Base-by-base conservation (phyloP, 1,139 yeast species). In the Sporopachydermia cereana region DNA sequence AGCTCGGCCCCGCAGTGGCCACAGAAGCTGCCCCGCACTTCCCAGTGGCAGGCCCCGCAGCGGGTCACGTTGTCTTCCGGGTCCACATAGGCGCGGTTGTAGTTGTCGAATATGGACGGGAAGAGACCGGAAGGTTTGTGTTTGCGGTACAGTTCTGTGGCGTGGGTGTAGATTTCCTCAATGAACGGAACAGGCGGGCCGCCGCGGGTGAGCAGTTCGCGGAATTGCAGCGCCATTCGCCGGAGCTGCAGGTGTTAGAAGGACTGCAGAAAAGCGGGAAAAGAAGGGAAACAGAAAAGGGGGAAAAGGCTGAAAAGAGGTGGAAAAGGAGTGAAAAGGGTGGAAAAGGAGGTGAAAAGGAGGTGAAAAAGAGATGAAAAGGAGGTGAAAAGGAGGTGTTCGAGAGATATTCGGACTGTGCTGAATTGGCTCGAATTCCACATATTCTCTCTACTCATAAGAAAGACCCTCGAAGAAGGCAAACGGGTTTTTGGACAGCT, bases 1-100 rank as follows among this genome's bases (percentile, higher is more conserved):
- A 34, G 22, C 9, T 34, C 22, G 9, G 39, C 39, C 12, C 76
- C 75, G 56, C 85, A 79, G 51, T 76, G 76, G 4, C 71, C 62
- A 53, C 85, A 79, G 34, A 59, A 62, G 3, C 67, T 61, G 0
- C 81, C 80, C 50, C 68, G 72, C 2, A 83, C 77, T 57, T 85
- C 95, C 94, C 94, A 84, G 54, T 79, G 85, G 58, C 95, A 85
- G 46, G 74, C 71, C 2, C 85, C 77, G 57, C 95, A 85, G 47
- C 95, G 64, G 0, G 83, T 77, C 4, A 85, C 88, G 1, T 89
- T 91, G 57, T 85, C 95, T 23, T 78, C 79, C 45, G 68, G 72
- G 50, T 77, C 84, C 2, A 79, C 64, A 21, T 72, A 58, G 0
- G 79, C 77, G 29, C 69, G 59, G 1, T 76, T 73, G 22, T 72